A percentile compares a stretch with the other conserved stretches of the same genome.
phyloP scores from a whole-genome alignment of 352 stramenopile genomes.

The Peronospora farinosa region DNA sequence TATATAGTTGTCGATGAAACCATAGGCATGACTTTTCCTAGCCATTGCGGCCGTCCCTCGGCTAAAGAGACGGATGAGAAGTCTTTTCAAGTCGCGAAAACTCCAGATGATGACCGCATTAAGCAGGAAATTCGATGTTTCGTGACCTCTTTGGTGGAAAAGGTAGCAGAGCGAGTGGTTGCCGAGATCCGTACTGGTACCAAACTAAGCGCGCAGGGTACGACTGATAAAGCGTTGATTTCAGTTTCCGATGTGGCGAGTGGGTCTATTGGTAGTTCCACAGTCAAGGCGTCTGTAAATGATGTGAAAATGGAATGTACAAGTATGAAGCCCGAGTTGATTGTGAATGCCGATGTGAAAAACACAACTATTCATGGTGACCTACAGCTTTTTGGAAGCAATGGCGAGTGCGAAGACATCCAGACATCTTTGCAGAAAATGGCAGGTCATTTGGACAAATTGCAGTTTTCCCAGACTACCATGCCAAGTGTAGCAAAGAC shows the following conservation, averaged over 20 bases:
- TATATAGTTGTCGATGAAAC: slow-evolving; percentile 22
- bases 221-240: neutral
- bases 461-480: slow-evolving; percentile 8
- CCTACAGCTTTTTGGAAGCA: slow-evolving; percentile 35
- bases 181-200: neutral
- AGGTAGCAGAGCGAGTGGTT: slow-evolving; percentile 16
- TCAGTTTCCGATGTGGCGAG: neutral
- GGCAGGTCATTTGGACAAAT: slow-evolving; percentile 14
- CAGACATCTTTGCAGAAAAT: slow-evolving; percentile 43
- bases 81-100: neutral
- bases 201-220: slow-evolving; percentile 3
- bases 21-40: slow-evolving; percentile 5
- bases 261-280: slow-evolving; percentile 2
- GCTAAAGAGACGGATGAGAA: slow-evolving; percentile 1
- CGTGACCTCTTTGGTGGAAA: slow-evolving; percentile 20
- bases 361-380: neutral
- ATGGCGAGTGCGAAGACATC: slow-evolving; percentile 40
- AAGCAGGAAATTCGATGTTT: slow-evolving; percentile 11
- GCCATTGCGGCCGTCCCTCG: neutral
- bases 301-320: slow-evolving; percentile 1
- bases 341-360: neutral
- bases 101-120: slow-evolving; percentile 4
- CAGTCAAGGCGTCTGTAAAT: slow-evolving; percentile 1
- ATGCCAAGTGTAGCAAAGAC: slow-evolving; percentile 1
- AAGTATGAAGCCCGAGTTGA: neutral